These are phyloP conservation scores for Hanseniaspora pseudoguilliermondii DNA, from an alignment of 805 yeast genomes.

Conservation along the genomic window DNA sequence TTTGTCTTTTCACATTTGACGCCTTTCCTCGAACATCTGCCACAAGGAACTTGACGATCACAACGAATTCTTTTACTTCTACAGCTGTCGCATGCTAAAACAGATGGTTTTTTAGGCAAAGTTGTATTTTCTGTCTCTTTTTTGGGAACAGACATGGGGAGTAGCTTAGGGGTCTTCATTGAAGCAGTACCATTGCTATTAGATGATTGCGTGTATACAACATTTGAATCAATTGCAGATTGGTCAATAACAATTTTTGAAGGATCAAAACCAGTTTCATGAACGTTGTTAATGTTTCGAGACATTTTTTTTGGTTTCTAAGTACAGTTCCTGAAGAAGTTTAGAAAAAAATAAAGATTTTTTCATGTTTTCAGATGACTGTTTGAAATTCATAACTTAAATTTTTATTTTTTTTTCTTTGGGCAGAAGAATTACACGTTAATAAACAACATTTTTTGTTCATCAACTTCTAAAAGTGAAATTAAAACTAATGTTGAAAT, in stretches of 20 bases:
- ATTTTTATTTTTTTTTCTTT: no score
- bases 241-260: not conserved
- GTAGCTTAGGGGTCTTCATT: not conserved
- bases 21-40: conserved; percentile 33
- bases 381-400: no score
- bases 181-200: not conserved
- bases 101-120: not conserved
- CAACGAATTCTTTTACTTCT: conserved; percentile 34
- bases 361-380: no score
- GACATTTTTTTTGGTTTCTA: not conserved
- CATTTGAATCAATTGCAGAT: not conserved
- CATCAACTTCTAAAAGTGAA: no score
- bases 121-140: conserved; percentile 15
- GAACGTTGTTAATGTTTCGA: not conserved
- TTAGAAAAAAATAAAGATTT: no score
- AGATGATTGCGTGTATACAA: not conserved
- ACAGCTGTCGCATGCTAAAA: conserved; percentile 27
- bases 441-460: no score
- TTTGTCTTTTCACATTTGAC: conserved; percentile 37
- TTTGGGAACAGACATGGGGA: not conserved
- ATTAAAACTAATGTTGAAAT: no score
- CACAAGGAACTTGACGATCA: conserved; percentile 37
- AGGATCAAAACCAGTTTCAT: not conserved
- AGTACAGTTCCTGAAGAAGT: no score
- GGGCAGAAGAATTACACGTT: no score